phyloP scores from a whole-genome alignment of 2,329 filamentous ascomycete species.

The Colletotrichum sp. region DNA sequence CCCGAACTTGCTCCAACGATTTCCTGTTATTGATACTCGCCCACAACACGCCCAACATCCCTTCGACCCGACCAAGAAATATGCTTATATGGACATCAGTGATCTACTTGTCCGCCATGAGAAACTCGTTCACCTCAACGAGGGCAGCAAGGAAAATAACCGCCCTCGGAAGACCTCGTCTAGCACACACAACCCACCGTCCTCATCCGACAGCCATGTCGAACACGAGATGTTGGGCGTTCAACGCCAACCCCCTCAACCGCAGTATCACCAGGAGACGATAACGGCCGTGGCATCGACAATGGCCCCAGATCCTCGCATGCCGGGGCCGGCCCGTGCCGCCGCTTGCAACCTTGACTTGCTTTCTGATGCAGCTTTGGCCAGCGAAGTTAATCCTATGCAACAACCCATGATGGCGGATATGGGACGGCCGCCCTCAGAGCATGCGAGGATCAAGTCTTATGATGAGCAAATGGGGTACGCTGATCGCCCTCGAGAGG shows the following conservation, averaged over 20 bases:
- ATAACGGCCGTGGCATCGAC: constrained; percentile 40
- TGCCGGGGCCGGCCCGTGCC: constrained; percentile 40
- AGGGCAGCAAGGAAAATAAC: constrained; percentile 59
- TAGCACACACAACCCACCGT: constrained; percentile 46
- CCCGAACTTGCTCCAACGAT: constrained; percentile 1
- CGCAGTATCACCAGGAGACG: constrained; percentile 47
- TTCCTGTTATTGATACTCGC: constrained; percentile 6
- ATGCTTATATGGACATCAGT: constrained; percentile 68
- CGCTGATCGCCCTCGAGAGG: constrained; percentile 52
- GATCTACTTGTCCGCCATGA: constrained; percentile 68
- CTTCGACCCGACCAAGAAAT: constrained; percentile 26
- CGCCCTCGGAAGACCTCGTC: constrained; percentile 53
- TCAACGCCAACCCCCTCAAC: constrained; percentile 36
- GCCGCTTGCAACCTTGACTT: constrained; percentile 63
- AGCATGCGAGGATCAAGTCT: constrained; percentile 50
- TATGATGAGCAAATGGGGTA: constrained; percentile 56
- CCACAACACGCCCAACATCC: neutral
- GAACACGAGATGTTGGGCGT: constrained; percentile 52
- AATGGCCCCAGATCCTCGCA: constrained; percentile 52
- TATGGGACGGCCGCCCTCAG: constrained; percentile 43
- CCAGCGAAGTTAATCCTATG: constrained; percentile 59
- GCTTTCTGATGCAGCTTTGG: constrained; percentile 64
- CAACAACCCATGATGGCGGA: constrained; percentile 53
- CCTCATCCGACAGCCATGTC: constrained; percentile 52
- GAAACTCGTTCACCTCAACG: constrained; percentile 68